Evolutionary conservation across 2,329 filamentous ascomycete species (phyloP), one percentile per base, ranked within the genome.

Genomic region (Aspergillus sp.): DNA sequence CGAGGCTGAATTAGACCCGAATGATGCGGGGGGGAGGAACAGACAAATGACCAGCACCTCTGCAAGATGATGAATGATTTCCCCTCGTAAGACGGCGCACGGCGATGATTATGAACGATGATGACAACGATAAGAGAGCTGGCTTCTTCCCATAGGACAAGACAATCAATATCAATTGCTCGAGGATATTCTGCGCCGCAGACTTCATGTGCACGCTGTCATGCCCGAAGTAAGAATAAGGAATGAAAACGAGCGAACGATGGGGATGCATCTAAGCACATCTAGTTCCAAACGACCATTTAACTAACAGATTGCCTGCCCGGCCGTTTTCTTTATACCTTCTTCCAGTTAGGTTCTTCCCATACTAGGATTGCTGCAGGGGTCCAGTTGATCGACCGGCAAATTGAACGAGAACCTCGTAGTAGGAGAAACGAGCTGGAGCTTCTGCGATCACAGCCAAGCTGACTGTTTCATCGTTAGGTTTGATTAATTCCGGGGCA

Each of bases 331-430:
- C 15, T 39, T 19, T 20, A 7, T 39, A 7, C 17, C 5, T 39
- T 15, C 37, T 37, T 5, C 10, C 25, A 30, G 25, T 30, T 30
- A 30, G 10, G 33, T 55, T 57, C 51, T 56, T 37, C 4, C 52
- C 56, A 63, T 60, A 47, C 54, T 56, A 56, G 53, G 58, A 52
- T 56, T 50, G 51, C 58, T 61, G 60, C 57, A 55, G 52, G 55
- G 57, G 58, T 56, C 55, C 48, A 60, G 54, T 50, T 48, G 51
- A 55, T 52, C 55, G 53, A 52, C 56, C 53, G 49, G 47, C 49
- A 55, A 48, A 54, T 56, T 43, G 49, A 57, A 45, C 47, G 49
- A 55, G 33, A 49, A 30, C 27, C 19, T 51, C 45, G 43, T 39
- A 2, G 17, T 20, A 12, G 9, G 37, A 20, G 17, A 30, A 30